Evolutionary conservation across 2,329 filamentous ascomycete species (phyloP), one percentile per base, ranked within the genome.

Genomic region (Drechslerella coelobrocha): DNA sequence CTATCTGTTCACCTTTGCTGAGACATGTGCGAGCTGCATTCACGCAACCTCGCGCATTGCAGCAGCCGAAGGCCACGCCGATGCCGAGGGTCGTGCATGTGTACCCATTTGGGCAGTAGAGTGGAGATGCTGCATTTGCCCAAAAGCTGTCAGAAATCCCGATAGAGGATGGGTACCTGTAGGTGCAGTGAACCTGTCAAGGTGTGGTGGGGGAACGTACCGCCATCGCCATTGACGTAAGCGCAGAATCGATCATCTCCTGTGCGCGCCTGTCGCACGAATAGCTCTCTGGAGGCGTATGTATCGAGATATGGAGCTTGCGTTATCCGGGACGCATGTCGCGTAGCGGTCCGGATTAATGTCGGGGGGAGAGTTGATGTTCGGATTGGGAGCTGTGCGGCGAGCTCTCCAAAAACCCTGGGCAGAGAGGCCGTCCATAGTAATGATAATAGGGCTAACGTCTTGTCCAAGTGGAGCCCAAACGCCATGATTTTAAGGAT

Each of bases 111-210:
- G 63, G 50, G 39, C 63, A 69, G 31, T 45, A 69, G 2, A 69
- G 27, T 2, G 63, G 63, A 14, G 63, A 69, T 41, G 56, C 63
- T 69, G 61, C 50, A 68, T 48, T 53, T 61, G 27, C 23, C 23
- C 21, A 31, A 29, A 6, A 29, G 5, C 47, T 19, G 47, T 51
- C 12, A 27, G 23, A 51, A 27, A 51, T 8, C 7, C 24, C 8
- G 23, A 50, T n/a, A 8, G 5, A 23, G 17, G 24, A 29, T 19
- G 43, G 29, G 17, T 37, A 41, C 47, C 45, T 37, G 19, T 39
- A 41, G n/a, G 23, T 23, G 29, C 27, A 24, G 19, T 24, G 5
- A 23, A 23, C 6, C 12, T 24, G 45, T 17, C 50, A 37, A 17
- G 21, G n/a, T 24, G 8, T 3, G 45, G 10, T 26, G 29, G 29